phyloP scores from a whole-genome alignment of 805 yeast genomes.

The Wickerhamomyces silvicola region DNA sequence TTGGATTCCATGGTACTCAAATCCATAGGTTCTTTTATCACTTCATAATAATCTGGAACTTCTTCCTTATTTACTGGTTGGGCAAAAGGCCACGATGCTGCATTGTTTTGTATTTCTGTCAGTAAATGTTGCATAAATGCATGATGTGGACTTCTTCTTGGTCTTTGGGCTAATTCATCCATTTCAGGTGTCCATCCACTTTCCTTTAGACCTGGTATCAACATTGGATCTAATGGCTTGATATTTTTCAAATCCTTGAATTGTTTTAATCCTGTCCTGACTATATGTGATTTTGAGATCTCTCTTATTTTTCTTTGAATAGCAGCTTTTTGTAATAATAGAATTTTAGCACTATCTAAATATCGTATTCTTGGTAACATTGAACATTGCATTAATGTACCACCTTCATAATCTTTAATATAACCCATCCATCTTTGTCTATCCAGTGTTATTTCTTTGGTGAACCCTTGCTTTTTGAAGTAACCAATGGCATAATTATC shows the following conservation, averaged over 20 bases:
- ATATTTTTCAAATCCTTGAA: slow-evolving; percentile 47
- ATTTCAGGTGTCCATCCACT: slow-evolving; percentile 98
- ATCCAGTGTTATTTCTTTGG: slow-evolving; percentile 86
- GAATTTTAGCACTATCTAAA: slow-evolving; percentile 79
- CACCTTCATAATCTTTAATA: slow-evolving; percentile 98
- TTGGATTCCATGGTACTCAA: slow-evolving; percentile 91
- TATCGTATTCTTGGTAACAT: slow-evolving; percentile 88
- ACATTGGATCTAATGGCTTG: slow-evolving; percentile 66
- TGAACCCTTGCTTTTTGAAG: slow-evolving; percentile 96
- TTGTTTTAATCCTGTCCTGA: slow-evolving; percentile 72
- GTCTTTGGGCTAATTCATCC: slow-evolving; percentile 94
- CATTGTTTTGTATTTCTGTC: slow-evolving; percentile 86
- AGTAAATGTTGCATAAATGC: slow-evolving; percentile 86
- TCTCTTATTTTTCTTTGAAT: slow-evolving; percentile 76
- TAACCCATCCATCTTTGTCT: slow-evolving; percentile 95
- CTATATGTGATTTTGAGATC: slow-evolving; percentile 70
- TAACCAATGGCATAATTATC: slow-evolving; percentile 99
- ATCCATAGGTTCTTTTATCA: slow-evolving; percentile 98
- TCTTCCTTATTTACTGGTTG: slow-evolving; percentile 90
- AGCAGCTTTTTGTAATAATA: slow-evolving; percentile 87
- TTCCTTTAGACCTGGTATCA: slow-evolving; percentile 85
- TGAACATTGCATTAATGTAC: slow-evolving; percentile 94
- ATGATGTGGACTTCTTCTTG: slow-evolving; percentile 90
- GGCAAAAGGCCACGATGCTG: slow-evolving; percentile 97
- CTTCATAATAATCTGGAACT: slow-evolving; percentile 93